Conservation (phyloP, 306 rosid genomes). For the Cotoneaster glaucophyllus region DNA sequence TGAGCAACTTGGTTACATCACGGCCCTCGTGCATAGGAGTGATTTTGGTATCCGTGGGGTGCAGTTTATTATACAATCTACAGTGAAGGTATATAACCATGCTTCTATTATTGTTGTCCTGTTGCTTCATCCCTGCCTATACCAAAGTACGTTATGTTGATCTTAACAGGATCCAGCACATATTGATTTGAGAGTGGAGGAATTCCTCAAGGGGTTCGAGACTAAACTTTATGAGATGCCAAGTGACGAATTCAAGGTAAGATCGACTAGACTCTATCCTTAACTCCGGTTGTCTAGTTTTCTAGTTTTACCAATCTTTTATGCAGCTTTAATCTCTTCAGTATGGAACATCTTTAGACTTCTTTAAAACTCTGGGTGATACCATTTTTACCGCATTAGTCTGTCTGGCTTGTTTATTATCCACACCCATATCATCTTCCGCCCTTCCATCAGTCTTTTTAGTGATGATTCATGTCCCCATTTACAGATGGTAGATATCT, state of each 20-base stretch:
- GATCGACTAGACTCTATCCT: not conserved
- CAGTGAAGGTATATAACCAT: slow-evolving; percentile 59
- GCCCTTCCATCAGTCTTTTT: not conserved
- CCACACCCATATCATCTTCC: not conserved
- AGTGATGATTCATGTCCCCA: not conserved
- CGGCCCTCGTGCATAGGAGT: slow-evolving; percentile 70
- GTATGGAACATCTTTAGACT: not conserved
- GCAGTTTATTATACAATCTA: slow-evolving; percentile 80
- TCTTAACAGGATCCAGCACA: slow-evolving; percentile 62
- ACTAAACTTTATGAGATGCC: slow-evolving; percentile 66
- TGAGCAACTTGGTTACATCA: slow-evolving; percentile 92
- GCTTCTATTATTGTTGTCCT: not conserved
- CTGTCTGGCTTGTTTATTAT: not conserved
- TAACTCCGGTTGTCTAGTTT: not conserved
- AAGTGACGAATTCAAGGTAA: slow-evolving; percentile 79
- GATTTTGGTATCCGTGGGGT: slow-evolving; percentile 75
- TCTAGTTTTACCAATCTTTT: not conserved
- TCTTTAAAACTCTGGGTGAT: not conserved
- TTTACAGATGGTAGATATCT: not conserved
- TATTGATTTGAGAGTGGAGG: slow-evolving; percentile 73
- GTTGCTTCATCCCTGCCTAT: slow-evolving; percentile 13
- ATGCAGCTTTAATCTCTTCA: not conserved
- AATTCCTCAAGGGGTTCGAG: slow-evolving; percentile 77
- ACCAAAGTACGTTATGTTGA: slow-evolving; percentile 4
- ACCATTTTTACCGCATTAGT: not conserved